Evolutionary conservation across 192 early-diverging fungal species (phyloP).

Genomic region (Pecoramyces ruminantium): DNA sequence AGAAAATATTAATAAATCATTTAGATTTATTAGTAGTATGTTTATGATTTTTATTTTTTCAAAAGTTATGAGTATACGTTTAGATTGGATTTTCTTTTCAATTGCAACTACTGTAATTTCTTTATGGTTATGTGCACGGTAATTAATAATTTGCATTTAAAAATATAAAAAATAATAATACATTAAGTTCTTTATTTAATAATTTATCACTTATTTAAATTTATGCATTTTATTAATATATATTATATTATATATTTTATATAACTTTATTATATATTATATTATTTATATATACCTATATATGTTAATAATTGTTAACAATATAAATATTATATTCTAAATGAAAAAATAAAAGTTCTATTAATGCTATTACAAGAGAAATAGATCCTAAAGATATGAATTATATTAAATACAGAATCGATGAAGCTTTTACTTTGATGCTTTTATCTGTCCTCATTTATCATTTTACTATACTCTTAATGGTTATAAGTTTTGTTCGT

Average conservation of each 20-base stretch:
- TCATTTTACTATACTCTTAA: not conserved
- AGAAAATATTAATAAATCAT: not conserved
- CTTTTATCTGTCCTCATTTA: not conserved
- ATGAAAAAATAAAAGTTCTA: too few species aligned
- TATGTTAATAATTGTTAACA: too few species aligned
- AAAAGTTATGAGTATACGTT: not conserved
- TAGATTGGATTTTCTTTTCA: not conserved
- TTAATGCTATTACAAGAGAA: not conserved
- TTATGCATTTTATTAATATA: too few species aligned
- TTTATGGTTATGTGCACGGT: not conserved
- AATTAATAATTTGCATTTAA: too few species aligned
- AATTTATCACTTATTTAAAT: too few species aligned
- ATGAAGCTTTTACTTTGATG: not conserved
- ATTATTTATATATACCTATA: too few species aligned
- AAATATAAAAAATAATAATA: too few species aligned
- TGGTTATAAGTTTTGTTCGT: not conserved
- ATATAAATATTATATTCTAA: too few species aligned
- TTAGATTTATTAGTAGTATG: not conserved
- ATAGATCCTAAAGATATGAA: not conserved
- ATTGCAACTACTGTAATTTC: not conserved
- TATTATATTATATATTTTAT: too few species aligned
- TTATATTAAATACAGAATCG: not conserved
- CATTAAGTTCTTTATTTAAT: too few species aligned
- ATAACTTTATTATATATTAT: too few species aligned
- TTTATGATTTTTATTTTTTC: not conserved